Conservation (phyloP, 2,329 filamentous ascomycete genomes). For the Blastomyces silverae region DNA sequence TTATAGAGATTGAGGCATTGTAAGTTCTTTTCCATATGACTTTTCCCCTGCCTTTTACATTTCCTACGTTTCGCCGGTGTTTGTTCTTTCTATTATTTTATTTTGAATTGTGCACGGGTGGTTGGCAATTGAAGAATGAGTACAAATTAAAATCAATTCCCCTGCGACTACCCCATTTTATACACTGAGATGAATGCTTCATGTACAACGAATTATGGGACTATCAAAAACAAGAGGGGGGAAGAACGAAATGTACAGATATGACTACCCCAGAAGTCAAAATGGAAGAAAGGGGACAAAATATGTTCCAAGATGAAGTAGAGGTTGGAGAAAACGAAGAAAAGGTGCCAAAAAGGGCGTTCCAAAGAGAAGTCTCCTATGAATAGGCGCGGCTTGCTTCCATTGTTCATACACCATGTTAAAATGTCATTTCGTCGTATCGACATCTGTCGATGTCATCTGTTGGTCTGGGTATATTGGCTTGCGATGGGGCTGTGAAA, state of each 20-base stretch:
- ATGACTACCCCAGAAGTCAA: not conserved
- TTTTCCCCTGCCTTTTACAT: not conserved
- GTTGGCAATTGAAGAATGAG: slow-evolving; percentile 3
- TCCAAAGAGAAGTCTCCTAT: not conserved
- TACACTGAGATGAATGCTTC: slow-evolving; percentile 17
- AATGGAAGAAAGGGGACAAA: not conserved
- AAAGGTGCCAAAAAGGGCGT: not conserved
- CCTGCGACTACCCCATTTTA: not conserved
- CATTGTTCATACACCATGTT: slow-evolving; percentile 2
- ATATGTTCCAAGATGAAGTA: not conserved
- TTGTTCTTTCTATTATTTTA: not conserved
- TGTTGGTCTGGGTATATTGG: not conserved
- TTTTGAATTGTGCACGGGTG: not conserved
- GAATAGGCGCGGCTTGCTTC: not conserved
- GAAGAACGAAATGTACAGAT: not conserved
- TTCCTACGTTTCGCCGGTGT: not conserved
- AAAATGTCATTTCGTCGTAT: slow-evolving; percentile 9
- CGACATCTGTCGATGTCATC: slow-evolving; percentile 5
- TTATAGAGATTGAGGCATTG: slow-evolving; percentile 79
- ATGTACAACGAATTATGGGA: slow-evolving; percentile 21
- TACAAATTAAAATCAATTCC: not conserved
- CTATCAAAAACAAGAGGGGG: not conserved
- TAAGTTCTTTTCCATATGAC: slow-evolving; percentile 47
- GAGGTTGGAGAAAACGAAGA: not conserved
- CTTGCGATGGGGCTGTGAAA: not conserved